These are phyloP conservation scores for Hanseniaspora sp. DNA, from an alignment of 1,139 yeast genomes.

Conservation along the genomic window DNA sequence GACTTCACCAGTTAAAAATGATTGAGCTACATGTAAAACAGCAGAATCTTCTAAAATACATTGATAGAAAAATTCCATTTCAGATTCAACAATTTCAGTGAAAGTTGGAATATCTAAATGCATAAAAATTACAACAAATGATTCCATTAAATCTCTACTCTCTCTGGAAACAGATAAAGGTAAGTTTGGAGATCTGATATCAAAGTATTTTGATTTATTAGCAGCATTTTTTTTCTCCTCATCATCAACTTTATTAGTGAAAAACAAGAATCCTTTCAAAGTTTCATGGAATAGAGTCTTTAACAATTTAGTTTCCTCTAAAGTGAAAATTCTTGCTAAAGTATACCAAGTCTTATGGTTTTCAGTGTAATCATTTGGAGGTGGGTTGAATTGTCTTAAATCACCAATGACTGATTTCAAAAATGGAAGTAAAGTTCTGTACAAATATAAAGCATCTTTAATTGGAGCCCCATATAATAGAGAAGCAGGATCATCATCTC, in stretches of 20 bases:
- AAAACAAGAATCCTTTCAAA: conserved; percentile 66
- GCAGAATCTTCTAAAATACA: conserved; percentile 80
- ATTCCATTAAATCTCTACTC: conserved; percentile 91
- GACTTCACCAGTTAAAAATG: conserved; percentile 83
- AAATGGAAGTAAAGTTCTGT: conserved; percentile 81
- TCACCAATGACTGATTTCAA: conserved; percentile 85
- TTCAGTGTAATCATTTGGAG: conserved; percentile 58
- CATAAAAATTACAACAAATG: conserved; percentile 84
- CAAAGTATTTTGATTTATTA: conserved; percentile 37
- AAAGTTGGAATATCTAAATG: conserved; percentile 93
- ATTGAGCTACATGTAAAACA: conserved; percentile 80
- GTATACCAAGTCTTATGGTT: conserved; percentile 73
- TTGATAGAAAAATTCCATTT: conserved; percentile 66
- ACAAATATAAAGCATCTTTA: conserved; percentile 78
- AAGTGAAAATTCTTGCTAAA: conserved; percentile 68
- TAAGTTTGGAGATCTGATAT: conserved; percentile 66
- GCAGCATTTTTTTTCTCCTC: conserved; percentile 23
- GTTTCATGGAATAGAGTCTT: conserved; percentile 75
- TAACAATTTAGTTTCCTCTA: conserved; percentile 71
- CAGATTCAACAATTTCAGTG: conserved; percentile 79
- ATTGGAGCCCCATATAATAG: conserved; percentile 42
- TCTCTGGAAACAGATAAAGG: conserved; percentile 84
- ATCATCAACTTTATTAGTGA: conserved; percentile 33
- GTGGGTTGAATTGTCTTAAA: conserved; percentile 79
- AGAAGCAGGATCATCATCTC: conserved; percentile 10